phyloP scores from a whole-genome alignment of 2,329 filamentous ascomycete species.

The Alternaria angustiovoidea region DNA sequence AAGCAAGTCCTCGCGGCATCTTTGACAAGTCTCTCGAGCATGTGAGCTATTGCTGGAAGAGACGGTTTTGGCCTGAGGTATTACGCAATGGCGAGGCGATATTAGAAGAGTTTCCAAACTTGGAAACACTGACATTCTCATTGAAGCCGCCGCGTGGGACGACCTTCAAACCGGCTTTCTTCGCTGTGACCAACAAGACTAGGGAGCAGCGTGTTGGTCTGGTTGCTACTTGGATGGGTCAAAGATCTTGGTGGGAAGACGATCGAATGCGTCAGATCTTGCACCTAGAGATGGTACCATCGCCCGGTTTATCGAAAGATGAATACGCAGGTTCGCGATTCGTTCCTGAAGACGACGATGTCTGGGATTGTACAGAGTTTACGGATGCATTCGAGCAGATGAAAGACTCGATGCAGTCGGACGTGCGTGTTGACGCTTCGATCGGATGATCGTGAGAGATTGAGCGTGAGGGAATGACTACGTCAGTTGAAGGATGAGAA shows the following conservation, averaged over 20 bases:
- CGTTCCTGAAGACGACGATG: slow-evolving; percentile 28
- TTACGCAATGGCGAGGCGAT: slow-evolving; percentile 22
- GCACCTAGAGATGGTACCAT: slow-evolving; percentile 35
- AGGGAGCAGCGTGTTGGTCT: slow-evolving; percentile 36
- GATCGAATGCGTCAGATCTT: slow-evolving; percentile 34
- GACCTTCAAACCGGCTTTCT: slow-evolving; percentile 37
- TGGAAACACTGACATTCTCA: slow-evolving; percentile 34
- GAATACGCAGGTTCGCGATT: slow-evolving; percentile 35
- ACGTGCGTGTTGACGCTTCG: not conserved
- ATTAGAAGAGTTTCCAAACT: slow-evolving; percentile 32
- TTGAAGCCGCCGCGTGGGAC: slow-evolving; percentile 29
- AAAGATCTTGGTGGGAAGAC: slow-evolving; percentile 29
- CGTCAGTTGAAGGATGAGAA: not conserved
- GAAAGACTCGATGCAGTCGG: slow-evolving; percentile 8
- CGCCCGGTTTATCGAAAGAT: slow-evolving; percentile 16
- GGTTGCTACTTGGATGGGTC: slow-evolving; percentile 37
- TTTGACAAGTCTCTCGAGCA: slow-evolving; percentile 33
- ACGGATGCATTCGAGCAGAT: slow-evolving; percentile 30
- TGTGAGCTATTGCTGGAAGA: slow-evolving; percentile 39
- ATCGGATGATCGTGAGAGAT: not conserved
- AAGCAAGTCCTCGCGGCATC: slow-evolving; percentile 32
- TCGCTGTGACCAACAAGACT: slow-evolving; percentile 34
- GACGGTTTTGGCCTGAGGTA: slow-evolving; percentile 41
- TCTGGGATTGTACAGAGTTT: slow-evolving; percentile 40
- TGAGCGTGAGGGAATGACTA: not conserved